Evolutionary conservation across 352 stramenopile species (phyloP).

Genomic region (Globisporangium paroecandrum): DNA sequence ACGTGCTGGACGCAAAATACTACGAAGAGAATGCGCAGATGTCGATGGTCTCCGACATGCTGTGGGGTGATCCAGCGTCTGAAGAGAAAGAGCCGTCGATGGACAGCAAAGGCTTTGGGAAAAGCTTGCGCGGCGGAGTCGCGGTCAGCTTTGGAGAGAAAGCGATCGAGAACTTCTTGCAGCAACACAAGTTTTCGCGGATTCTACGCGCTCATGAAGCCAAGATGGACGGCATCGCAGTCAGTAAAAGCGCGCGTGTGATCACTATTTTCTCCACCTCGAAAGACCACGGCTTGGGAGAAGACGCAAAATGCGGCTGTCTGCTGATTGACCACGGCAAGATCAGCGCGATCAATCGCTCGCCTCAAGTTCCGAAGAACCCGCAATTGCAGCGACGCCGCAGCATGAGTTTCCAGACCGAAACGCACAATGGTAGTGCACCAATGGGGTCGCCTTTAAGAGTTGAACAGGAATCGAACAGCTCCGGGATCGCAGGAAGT

Average conservation of each 20-base stretch:
- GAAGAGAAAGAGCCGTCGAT: slow-evolving; percentile 28
- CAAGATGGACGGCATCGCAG: slow-evolving; percentile 76
- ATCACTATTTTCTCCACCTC: slow-evolving; percentile 75
- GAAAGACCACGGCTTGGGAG: slow-evolving; percentile 64
- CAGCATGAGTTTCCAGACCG: slow-evolving; percentile 21
- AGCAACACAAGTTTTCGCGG: slow-evolving; percentile 44
- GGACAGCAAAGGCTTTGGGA: slow-evolving; percentile 57
- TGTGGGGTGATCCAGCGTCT: slow-evolving; percentile 49
- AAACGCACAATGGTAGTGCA: not conserved
- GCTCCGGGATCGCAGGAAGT: not conserved
- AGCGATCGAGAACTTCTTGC: slow-evolving; percentile 61
- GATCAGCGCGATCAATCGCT: slow-evolving; percentile 55
- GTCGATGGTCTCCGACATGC: slow-evolving; percentile 61
- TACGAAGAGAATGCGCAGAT: slow-evolving; percentile 33
- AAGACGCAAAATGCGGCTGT: slow-evolving; percentile 56
- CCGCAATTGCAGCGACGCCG: slow-evolving; percentile 29
- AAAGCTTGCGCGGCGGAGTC: slow-evolving; percentile 48
- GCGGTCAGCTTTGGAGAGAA: slow-evolving; percentile 73
- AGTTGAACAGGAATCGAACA: not conserved
- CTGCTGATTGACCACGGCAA: slow-evolving; percentile 64
- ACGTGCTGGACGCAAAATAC: slow-evolving; percentile 39
- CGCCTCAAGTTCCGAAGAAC: slow-evolving; percentile 17
- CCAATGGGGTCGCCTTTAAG: not conserved
- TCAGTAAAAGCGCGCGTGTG: slow-evolving; percentile 52
- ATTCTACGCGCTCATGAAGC: slow-evolving; percentile 80